Conservation (phyloP, 345 rosid genomes). For the Citrus maxima region DNA sequence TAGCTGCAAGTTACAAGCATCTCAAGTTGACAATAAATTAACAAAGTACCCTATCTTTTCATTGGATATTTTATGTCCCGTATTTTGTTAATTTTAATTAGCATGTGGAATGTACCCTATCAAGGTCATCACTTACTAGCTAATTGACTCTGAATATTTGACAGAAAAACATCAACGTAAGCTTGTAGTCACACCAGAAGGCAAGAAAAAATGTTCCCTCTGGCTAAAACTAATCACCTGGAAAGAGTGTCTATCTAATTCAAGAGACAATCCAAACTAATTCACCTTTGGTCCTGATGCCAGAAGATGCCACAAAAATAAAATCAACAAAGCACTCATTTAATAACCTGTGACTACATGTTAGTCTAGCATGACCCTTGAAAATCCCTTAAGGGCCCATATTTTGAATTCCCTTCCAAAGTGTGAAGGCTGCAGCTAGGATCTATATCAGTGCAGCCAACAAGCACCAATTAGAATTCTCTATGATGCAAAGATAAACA, state of each 20-base stretch:
- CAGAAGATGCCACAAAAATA: background rate
- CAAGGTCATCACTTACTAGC: slow-evolving; percentile 1
- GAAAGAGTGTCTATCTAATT: background rate
- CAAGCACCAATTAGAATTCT: background rate
- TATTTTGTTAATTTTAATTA: background rate
- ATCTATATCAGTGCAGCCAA: background rate
- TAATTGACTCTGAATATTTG: background rate
- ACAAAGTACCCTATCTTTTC: background rate
- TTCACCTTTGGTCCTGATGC: background rate
- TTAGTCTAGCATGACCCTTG: background rate
- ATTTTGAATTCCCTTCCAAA: background rate
- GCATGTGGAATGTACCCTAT: background rate
- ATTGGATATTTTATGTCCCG: slow-evolving; percentile 9
- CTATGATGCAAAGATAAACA: background rate
- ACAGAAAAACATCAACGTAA: background rate
- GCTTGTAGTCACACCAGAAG: background rate
- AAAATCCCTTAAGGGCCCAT: background rate
- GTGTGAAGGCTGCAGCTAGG: background rate
- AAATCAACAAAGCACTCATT: too few species aligned
- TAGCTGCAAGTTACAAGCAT: background rate
- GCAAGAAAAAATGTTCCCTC: too few species aligned
- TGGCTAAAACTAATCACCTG: background rate
- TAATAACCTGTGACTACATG: too few species aligned
- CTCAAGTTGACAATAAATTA: background rate
- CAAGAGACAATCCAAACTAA: background rate